Percentiles rank a stretch among this genome's conserved stretches.
These are phyloP conservation scores for Ormosia emarginata DNA, from an alignment of 306 rosid genomes.

Conservation along the genomic window DNA sequence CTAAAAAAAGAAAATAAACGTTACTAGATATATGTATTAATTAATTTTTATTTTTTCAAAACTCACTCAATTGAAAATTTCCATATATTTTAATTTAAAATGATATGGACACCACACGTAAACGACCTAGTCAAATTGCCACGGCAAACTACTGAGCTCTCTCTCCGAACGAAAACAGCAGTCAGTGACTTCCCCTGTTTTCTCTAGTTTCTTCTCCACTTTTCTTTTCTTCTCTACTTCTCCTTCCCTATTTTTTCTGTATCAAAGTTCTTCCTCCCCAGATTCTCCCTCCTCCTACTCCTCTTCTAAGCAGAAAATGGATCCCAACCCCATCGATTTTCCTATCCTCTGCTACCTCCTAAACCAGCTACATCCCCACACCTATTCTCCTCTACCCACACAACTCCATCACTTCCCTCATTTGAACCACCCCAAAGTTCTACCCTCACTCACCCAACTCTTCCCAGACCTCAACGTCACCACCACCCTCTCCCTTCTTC, in stretches of 20 bases:
- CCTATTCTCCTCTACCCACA: constrained; percentile 13
- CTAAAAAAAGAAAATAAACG: too few relatives aligned
- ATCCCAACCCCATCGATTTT: constrained; percentile 30
- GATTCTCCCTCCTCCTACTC: too few relatives aligned
- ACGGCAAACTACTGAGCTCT: too few relatives aligned
- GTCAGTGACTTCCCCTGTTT: neutral
- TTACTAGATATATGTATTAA: too few relatives aligned
- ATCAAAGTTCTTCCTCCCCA: neutral
- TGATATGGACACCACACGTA: too few relatives aligned
- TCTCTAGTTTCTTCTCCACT: neutral
- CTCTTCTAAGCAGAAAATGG: constrained; percentile 1
- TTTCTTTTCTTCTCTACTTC: neutral
- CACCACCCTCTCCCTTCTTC: constrained; percentile 31
- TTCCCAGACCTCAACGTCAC: constrained; percentile 18
- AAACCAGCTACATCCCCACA: constrained; percentile 23
- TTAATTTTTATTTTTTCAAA: too few relatives aligned
- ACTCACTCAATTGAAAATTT: too few relatives aligned
- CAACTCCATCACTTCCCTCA: constrained; percentile 21
- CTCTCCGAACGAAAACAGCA: neutral
- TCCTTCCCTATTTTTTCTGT: neutral
- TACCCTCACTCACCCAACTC: constrained; percentile 27
- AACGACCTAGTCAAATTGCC: too few relatives aligned
- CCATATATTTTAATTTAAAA: too few relatives aligned
- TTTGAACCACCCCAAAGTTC: constrained; percentile 20
- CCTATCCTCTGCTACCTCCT: constrained; percentile 34